A percentile compares a stretch with the other conserved stretches of the same genome.
Evolutionary conservation across 2,329 filamentous ascomycete species (phyloP).

Genomic region (Fusarium palustre): DNA sequence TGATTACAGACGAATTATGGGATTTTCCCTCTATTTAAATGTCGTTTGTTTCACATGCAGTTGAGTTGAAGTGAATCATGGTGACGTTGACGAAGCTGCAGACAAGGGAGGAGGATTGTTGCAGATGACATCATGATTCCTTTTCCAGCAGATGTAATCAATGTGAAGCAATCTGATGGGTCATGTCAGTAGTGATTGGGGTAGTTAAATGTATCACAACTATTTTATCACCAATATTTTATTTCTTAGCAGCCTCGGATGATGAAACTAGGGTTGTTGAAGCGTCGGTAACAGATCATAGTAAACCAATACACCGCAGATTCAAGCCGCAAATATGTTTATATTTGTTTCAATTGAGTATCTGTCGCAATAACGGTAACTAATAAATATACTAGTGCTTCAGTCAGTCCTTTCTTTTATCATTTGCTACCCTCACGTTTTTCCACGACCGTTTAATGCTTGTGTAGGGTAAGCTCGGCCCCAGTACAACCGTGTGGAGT

Average conservation of each 20-base stretch:
- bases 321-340: background rate
- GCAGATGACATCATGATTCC: conserved; percentile 23
- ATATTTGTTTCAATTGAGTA: accelerated
- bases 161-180: background rate
- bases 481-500: background rate
- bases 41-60: background rate
- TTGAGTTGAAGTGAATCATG: background rate
- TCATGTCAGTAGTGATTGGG: background rate
- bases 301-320: too few species aligned
- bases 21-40: background rate
- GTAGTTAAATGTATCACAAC: background rate
- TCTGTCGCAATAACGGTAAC: background rate
- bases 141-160: background rate
- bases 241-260: too few species aligned
- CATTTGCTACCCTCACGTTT: background rate
- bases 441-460: background rate
- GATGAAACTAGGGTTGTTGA: too few species aligned
- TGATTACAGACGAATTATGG: too few species aligned
- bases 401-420: too few species aligned
- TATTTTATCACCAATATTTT: background rate
- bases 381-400: background rate
- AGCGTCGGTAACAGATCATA: too few species aligned
- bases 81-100: conserved; percentile 4
- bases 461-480: background rate
- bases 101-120: background rate